Base-by-base conservation (phyloP, 1,139 yeast species). In the Debaryomyces fabryi region DNA sequence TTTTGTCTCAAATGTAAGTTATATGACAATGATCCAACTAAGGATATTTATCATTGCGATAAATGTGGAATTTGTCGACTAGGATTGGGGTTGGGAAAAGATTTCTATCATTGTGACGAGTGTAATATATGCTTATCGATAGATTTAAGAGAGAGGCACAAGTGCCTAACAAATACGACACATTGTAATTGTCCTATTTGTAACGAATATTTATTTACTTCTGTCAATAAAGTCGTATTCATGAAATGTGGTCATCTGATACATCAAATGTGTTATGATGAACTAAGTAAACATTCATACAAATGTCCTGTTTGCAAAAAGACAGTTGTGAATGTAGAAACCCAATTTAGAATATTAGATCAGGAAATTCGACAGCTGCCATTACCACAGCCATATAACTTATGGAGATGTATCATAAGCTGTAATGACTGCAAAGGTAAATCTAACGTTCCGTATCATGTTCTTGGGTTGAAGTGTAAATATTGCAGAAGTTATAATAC, bases 231-330 rank as follows among this genome's bases (percentile, higher is more conserved):
- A 25, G 96, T 91, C 36, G 96, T 90, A 15, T 90, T 91, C 65
- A 90, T 92, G 97, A 80, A 82, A 44, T 92, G 98, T 67, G 97
- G 97, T 3, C 98, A 92, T 68, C 89, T 96, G 43, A 91, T 92
- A 52, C 98, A 92, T 68, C 91, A 90, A 62, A 64, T 69, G 30
- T 92, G 98, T 64, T 91, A 85, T 63, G 85, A 85, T 51, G 93
- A 88, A 56, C 83, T 88, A 63, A 82, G 90, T 16, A 79, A 83
- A 56, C 90, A 88, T 61, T 83, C 89, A 18, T 91, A 89, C 72
- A 88, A 88, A 63, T 92, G 98, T 65, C 98, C 98, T 1, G 78
- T 90, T 2, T 92, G 98, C 63, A 85, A 89, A 46, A 83, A 88
- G 55, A 86, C 96, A 0, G 82, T 92, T 40, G 77, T 87, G 35